A percentile compares a stretch with the other conserved stretches of the same genome.
Conservation (phyloP, 306 rosid genomes). For the Quillaja saponaria region DNA sequence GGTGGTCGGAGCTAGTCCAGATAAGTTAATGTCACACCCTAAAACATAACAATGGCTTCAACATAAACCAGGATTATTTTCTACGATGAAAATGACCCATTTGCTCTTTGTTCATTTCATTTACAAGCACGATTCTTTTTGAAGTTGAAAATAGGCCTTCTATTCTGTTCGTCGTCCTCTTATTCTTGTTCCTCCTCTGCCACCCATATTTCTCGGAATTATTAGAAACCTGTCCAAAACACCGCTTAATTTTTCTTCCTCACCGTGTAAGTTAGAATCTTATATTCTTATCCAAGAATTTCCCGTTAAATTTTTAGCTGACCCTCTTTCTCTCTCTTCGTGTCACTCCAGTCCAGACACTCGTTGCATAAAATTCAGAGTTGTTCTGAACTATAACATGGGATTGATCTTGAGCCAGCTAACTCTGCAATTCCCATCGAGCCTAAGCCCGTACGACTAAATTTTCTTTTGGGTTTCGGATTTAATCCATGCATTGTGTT, state of each 20-base stretch:
- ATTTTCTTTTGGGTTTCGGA: conserved; percentile 24
- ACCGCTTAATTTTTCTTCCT: conserved; percentile 35
- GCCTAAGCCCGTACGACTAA: conserved; percentile 25
- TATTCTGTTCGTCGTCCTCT: conserved; percentile 25
- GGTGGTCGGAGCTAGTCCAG: too few species aligned
- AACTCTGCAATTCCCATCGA: conserved; percentile 30
- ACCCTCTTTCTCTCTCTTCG: not conserved
- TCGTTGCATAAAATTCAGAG: not conserved
- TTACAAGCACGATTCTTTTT: too few species aligned
- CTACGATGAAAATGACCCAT: too few species aligned
- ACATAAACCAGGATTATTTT: too few species aligned
- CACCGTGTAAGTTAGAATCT: too few species aligned
- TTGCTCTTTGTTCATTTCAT: too few species aligned
- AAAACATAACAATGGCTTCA: too few species aligned
- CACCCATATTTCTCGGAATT: conserved; percentile 54
- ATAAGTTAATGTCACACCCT: too few species aligned
- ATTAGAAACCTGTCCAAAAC: conserved; percentile 34
- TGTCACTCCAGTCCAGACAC: not conserved
- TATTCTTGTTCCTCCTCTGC: conserved; percentile 46
- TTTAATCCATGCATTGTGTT: conserved; percentile 17
- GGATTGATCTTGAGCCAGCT: conserved; percentile 30
- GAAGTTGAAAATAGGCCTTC: conserved; percentile 9
- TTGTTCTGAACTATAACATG: conserved; percentile 11
- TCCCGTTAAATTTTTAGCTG: conserved; percentile 3
- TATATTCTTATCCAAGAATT: conserved; percentile 33